Conservation (phyloP, 1,139 yeast genomes). For the Kodamaea suecica region DNA sequence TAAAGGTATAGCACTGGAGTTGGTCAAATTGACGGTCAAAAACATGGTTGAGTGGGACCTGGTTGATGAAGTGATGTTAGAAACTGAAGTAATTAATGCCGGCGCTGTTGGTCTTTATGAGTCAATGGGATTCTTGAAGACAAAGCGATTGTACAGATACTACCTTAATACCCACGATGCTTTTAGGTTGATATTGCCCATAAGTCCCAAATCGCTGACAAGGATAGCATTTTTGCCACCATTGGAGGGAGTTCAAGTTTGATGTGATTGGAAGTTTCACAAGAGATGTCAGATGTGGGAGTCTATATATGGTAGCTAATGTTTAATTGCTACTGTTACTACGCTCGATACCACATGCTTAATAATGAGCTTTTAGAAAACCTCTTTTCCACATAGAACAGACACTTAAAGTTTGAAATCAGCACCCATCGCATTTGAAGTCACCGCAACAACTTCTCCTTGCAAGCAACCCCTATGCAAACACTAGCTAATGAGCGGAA, state of each 20-base stretch:
- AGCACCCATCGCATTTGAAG: no score
- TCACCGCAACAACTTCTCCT: no score
- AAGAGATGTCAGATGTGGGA: no score
- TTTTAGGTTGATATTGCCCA: conserved; percentile 53
- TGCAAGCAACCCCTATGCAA: no score
- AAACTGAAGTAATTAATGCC: conserved; percentile 80
- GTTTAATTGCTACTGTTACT: no score
- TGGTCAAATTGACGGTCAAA: conserved; percentile 64
- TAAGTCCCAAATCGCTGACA: conserved; percentile 27
- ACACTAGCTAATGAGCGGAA: no score
- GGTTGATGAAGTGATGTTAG: conserved; percentile 87
- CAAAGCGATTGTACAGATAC: conserved; percentile 79
- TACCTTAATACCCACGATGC: conserved; percentile 94
- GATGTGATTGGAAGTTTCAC: neutral
- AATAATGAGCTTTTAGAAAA: no score
- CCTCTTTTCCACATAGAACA: no score
- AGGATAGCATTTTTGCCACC: conserved; percentile 34
- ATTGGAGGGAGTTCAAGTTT: neutral
- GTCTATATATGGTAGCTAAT: no score
- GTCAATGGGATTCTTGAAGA: conserved; percentile 78
- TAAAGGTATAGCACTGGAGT: conserved; percentile 71
- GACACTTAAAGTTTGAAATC: no score
- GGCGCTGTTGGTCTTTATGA: conserved; percentile 81
- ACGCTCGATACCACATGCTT: no score
- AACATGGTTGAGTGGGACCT: conserved; percentile 55